phyloP scores from a whole-genome alignment of 2,329 filamentous ascomycete genomes.

The Cercospora berteroae region DNA sequence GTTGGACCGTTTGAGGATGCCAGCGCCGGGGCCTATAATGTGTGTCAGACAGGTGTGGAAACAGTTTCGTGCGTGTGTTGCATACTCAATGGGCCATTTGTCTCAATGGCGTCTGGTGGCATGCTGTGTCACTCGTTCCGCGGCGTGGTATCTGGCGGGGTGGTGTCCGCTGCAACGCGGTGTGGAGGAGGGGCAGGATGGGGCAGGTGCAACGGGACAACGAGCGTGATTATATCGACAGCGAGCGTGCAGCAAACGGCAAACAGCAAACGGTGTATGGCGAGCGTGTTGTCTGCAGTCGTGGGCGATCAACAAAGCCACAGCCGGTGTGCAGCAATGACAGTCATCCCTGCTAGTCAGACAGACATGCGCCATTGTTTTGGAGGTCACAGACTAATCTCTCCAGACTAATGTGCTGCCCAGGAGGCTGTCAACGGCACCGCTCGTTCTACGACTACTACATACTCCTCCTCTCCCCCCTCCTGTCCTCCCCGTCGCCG shows the following conservation, averaged over 20 bases:
- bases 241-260: neutral
- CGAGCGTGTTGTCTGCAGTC: neutral
- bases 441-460: neutral
- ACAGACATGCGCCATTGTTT: neutral
- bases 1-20: constrained; percentile 34
- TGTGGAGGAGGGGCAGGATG: neutral
- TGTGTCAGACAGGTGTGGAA: neutral
- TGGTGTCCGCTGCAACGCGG: neutral
- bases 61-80: constrained; percentile 4
- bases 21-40: constrained; percentile 36
- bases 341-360: neutral
- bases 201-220: neutral
- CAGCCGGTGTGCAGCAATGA: neutral
- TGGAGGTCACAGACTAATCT: neutral
- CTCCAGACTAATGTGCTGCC: neutral
- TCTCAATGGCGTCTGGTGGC: constrained; percentile 41
- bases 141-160: neutral
- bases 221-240: neutral
- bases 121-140: constrained; percentile 12
- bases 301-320: neutral
- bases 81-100: constrained; percentile 41
- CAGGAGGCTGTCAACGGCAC: neutral
- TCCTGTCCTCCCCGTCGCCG: neutral
- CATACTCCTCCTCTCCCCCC: neutral
- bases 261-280: neutral